Evolutionary conservation across 495 filamentous ascomycete genomes (phyloP), one percentile per base, ranked within the genome.

Genomic region (Mytilinidion resinicola): DNA sequence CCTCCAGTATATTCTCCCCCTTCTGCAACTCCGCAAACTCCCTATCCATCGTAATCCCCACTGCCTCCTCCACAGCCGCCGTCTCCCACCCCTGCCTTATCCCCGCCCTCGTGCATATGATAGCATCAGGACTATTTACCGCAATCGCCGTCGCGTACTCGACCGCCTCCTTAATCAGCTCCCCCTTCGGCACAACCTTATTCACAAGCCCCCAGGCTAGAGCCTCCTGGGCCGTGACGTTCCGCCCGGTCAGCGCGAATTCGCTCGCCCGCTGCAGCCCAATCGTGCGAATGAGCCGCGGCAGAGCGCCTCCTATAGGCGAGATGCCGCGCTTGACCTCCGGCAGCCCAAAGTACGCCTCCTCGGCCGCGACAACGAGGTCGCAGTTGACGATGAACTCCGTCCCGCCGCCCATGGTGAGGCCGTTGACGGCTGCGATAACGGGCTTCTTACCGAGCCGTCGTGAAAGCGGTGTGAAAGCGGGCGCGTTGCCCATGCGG

Each of bases 1-100:
- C 72, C 53, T 74, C 73, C 35, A 63, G 21, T 4, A 72, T 67
- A 60, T 76, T 76, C 50, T 73, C 70, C 6, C 73, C 72, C 51
- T 63, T 70, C 56, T 67, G 65, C 41, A 75, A 53, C 54, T 63
- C 78, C 73, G 51, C 49, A 36, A 51, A 58, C 47, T 55, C 42
- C 14, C 50, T 25, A 10, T 62, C 53, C n/a, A 59, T 3, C 19
- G 50, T 57, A 8, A 55, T 39, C 39, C 47, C 46, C 9, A 56
- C 54, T 9, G 59, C 49, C 14, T 25, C 19, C 34, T 65, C 62
- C 48, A 62, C 62, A 1, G 21, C 34, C 9, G 47, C 62, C 12
- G 17, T 43, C 37, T 59, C 59, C 59, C 58, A 65, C 4, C 62
- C 55, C 50, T 58, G 48, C 35, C 62, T 51, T 37, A 64, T 21